Evolutionary conservation across 768 basidiomycete species (phyloP), one percentile per base, ranked within the genome.

Genomic region (Hericium alpestre): DNA sequence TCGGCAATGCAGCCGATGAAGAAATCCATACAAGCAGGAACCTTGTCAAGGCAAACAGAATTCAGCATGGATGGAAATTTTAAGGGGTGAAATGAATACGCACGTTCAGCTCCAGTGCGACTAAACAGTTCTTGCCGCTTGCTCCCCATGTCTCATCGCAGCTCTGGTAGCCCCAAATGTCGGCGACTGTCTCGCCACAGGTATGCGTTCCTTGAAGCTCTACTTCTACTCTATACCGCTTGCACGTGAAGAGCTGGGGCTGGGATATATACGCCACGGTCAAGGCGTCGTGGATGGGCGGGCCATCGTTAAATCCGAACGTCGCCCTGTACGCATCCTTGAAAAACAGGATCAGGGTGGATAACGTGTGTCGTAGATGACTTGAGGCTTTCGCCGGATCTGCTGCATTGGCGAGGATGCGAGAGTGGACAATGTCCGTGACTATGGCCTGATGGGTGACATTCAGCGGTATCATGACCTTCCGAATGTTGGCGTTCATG

Each of bases 371-470:
- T 11, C 90, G 79, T 18, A 93, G 78, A 47, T 76, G 78, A 0
- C 75, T 74, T 3, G 62, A 59, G 0, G 76, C 67, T 11, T 56
- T 15, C 9, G 48, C 22, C 1, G 48, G 48, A 7, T 10, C 15
- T 1, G 23, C 49, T n/a, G 16, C 56, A 1, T 48, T 27, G 8
- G 73, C 60, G 32, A 90, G 76, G 2, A 93, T 72, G 20, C 72
- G 70, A 0, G 70, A 58, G 61, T 84, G 85, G 37, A 84, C 70
- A 10, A 69, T 64, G 20, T 70, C 66, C 2, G 81, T 86, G 47
- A 89, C 84, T 59, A 94, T 87, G 3, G 87, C 89, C 0, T 81
- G 86, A 67, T 94, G 93, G 2, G 92, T 90, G 16, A 93, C 86
- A 64, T 95, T 93, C 62, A 95, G 79, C 0, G 90, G 89, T 25